phyloP scores from a whole-genome alignment of 148 eudicot genomes.

The Linanthus parryae region DNA sequence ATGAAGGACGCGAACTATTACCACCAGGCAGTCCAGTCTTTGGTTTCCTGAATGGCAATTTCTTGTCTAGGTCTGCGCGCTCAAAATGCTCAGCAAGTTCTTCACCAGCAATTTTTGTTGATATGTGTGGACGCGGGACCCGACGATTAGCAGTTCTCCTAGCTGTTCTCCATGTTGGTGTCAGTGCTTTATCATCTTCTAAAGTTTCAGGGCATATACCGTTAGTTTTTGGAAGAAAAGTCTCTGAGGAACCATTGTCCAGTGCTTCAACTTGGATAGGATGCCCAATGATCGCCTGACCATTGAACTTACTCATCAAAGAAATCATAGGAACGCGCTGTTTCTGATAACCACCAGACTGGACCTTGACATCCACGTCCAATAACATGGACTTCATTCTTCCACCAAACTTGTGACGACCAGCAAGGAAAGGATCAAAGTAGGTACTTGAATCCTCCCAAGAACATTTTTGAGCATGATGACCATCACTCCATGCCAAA shows the following conservation, averaged over 20 bases:
- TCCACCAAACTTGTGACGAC: conserved; percentile 30
- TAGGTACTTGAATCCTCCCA: conserved; percentile 48
- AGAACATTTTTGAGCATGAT: conserved; percentile 36
- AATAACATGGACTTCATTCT: conserved; percentile 39
- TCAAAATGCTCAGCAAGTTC: conserved; percentile 25
- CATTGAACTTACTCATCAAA: conserved; percentile 83
- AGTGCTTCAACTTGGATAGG: conserved; percentile 83
- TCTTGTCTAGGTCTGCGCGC: conserved; percentile 30
- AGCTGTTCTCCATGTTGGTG: conserved; percentile 71
- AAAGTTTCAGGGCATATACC: conserved; percentile 14
- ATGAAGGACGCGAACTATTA: conserved; percentile 17
- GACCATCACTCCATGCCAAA: conserved; percentile 50
- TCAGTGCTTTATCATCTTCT: conserved; percentile 30
- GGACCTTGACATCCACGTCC: conserved; percentile 82
- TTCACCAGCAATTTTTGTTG: conserved; percentile 33
- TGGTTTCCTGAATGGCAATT: conserved; percentile 25
- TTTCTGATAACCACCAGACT: conserved; percentile 64
- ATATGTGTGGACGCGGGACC: conserved; percentile 53
- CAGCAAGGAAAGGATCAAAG: conserved; percentile 37
- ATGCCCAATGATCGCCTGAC: conserved; percentile 90
- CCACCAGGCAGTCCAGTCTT: conserved; percentile 18
- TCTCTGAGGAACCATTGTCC: conserved; percentile 59
- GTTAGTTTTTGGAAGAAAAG: conserved; percentile 26
- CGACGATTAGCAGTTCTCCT: conserved; percentile 72
- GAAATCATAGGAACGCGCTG: conserved; percentile 94